A percentile compares a stretch with the other conserved stretches of the same genome.
Conservation (phyloP, 2,329 filamentous ascomycete genomes). For the Elsinoe australis region DNA sequence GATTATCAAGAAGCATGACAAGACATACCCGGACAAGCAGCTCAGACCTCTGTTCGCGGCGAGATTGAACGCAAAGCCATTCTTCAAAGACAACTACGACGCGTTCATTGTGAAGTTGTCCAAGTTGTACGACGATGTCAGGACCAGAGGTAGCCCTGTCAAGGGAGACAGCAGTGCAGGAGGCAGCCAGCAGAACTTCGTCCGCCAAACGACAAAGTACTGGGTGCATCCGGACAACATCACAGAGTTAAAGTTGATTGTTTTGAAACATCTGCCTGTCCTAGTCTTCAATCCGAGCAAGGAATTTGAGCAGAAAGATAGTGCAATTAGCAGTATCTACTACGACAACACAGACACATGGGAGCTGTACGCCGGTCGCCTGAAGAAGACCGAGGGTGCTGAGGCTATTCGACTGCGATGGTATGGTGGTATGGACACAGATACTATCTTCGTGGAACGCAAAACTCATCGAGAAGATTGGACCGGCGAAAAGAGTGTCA, state of each 20-base stretch:
- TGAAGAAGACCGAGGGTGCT: slow-evolving; percentile 96
- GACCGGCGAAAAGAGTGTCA: slow-evolving; percentile 98
- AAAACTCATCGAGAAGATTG: slow-evolving; percentile 98
- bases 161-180: slow-evolving; percentile 89
- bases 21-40: slow-evolving; percentile 59
- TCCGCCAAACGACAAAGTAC: slow-evolving; percentile 97
- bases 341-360: slow-evolving; percentile 92
- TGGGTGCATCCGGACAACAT: slow-evolving; percentile 99
- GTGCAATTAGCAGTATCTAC: slow-evolving; percentile 96
- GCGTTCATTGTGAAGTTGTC: slow-evolving; percentile 91
- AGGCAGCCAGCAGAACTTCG: slow-evolving; percentile 87
- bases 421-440: slow-evolving; percentile 94
- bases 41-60: slow-evolving; percentile 94
- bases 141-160: slow-evolving; percentile 84
- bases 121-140: slow-evolving; percentile 87
- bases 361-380: slow-evolving; percentile 85
- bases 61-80: slow-evolving; percentile 88
- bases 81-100: slow-evolving; percentile 99
- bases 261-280: slow-evolving; percentile 93
- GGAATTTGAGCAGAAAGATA: slow-evolving; percentile 83
- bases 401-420: slow-evolving; percentile 93
- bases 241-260: slow-evolving; percentile 94
- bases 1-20: slow-evolving; percentile 96
- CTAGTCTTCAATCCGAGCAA: slow-evolving; percentile 96
- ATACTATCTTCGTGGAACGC: slow-evolving; percentile 93